Evolutionary conservation across 805 yeast species (phyloP), one percentile per base, ranked within the genome.

Genomic region (Starmera pachycereana): DNA sequence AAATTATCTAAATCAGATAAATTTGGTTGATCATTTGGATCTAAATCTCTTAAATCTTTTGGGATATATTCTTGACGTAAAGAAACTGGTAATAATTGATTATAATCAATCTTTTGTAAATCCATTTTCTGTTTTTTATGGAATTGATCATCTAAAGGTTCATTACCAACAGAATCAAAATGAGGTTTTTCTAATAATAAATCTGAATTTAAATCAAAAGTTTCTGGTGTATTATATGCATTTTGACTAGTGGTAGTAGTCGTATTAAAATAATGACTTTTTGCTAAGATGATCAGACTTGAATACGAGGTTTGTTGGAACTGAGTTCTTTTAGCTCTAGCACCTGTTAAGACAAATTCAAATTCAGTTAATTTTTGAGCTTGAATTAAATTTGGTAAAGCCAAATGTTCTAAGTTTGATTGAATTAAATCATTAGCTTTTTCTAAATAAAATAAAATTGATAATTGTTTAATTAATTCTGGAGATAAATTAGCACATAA

Each of bases 251-350:
- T 54, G 37, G 74, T 67, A 40, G 37, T 38, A 8, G 42, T 33
- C 29, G 41, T 43, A 42, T 46, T 48, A 41, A 46, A 49, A 28
- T 53, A 48, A 32, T 45, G 44, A 3, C 72, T 67, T 45, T 74
- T 71, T 2, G 97, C 97, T 16, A 90, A 61, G 22, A 87, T 74
- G 12, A 89, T 72, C 44, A 90, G 70, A 32, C 86, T 76, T 1
- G 96, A 73, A 22, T 81, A 73, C n/a, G 79, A 75, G 29, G 66
- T 69, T 37, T 70, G 69, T 61, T 90, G 97, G 57, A 66, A 85
- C 57, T 84, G 84, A 4, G 97, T 90, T 54, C 92, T 70, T 55
- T 78, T 81, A 9, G 96, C 96, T 49, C 78, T 78, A 41, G 92
- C 84, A 48, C 97, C 97, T 1, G 97, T 83, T 36, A 90, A 62